phyloP scores from a whole-genome alignment of 2,329 filamentous ascomycete species.

The Neurospora sp. region DNA sequence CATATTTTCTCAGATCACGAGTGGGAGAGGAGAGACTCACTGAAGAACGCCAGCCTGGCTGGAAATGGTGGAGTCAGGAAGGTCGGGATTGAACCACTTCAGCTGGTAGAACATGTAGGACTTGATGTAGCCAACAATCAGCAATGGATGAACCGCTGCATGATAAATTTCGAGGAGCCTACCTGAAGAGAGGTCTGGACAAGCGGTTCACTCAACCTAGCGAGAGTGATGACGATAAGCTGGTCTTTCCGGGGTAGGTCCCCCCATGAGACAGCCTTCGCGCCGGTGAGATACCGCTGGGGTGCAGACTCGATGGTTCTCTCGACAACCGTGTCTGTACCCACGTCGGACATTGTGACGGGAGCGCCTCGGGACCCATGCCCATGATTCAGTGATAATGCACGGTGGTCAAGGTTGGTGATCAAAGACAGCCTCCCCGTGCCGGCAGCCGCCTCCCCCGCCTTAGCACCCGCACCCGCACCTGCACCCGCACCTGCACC shows the following conservation, averaged over 20 bases:
- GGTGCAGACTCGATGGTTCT: background rate
- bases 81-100: slow-evolving; percentile 56
- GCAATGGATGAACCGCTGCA: background rate
- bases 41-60: slow-evolving; percentile 69
- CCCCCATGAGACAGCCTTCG: slow-evolving; percentile 52
- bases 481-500: background rate
- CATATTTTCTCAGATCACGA: background rate
- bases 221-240: slow-evolving; percentile 65
- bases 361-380: background rate
- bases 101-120: slow-evolving; percentile 85
- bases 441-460: background rate
- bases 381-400: background rate
- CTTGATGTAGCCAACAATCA: slow-evolving; percentile 22
- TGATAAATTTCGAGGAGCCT: slow-evolving; percentile 1
- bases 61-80: slow-evolving; percentile 57
- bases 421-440: background rate
- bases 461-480: background rate
- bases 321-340: background rate
- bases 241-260: slow-evolving; percentile 70
- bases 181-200: slow-evolving; percentile 63
- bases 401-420: background rate
- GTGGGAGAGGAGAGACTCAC: slow-evolving; percentile 3
- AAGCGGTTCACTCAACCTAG: slow-evolving; percentile 72
- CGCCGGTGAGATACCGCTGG: background rate
- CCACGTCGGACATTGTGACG: background rate